phyloP scores from a whole-genome alignment of 1,284 basidiomycete species.

The Athelia psychrophila region DNA sequence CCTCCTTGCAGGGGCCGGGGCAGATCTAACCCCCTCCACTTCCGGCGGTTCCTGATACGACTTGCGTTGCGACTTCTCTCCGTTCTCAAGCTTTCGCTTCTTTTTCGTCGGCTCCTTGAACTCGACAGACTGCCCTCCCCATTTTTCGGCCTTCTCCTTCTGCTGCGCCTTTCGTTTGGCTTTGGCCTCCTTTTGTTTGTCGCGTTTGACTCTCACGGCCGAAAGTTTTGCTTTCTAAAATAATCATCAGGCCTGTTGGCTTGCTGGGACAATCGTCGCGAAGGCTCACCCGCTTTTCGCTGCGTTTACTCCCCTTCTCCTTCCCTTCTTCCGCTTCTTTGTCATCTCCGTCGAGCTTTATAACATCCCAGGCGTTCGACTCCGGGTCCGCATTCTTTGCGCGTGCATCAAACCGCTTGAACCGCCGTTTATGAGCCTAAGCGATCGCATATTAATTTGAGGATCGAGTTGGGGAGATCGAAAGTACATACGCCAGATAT shows the following conservation, averaged over 20 bases:
- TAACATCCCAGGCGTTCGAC: slow-evolving; percentile 46
- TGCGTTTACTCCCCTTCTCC: slow-evolving; percentile 35
- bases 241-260: too few species aligned
- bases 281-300: slow-evolving; percentile 48
- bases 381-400: slow-evolving; percentile 34
- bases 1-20: background rate
- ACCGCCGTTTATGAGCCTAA: slow-evolving; percentile 61
- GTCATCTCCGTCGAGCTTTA: slow-evolving; percentile 26
- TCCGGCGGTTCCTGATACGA: background rate
- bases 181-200: slow-evolving; percentile 30
- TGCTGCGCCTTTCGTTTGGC: slow-evolving; percentile 24
- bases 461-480: slow-evolving; percentile 9
- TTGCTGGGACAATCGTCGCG: background rate
- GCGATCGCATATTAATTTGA: slow-evolving; percentile 13
- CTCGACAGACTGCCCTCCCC: background rate
- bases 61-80: background rate
- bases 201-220: slow-evolving; percentile 42
- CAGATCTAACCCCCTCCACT: background rate
- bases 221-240: background rate
- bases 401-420: slow-evolving; percentile 46
- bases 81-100: slow-evolving; percentile 22
- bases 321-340: slow-evolving; percentile 1
- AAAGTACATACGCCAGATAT: slow-evolving; percentile 59
- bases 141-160: slow-evolving; percentile 3
- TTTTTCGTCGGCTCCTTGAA: slow-evolving; percentile 15